These are phyloP conservation scores for Carpinus viminea DNA, from an alignment of 306 rosid species.

Conservation along the genomic window DNA sequence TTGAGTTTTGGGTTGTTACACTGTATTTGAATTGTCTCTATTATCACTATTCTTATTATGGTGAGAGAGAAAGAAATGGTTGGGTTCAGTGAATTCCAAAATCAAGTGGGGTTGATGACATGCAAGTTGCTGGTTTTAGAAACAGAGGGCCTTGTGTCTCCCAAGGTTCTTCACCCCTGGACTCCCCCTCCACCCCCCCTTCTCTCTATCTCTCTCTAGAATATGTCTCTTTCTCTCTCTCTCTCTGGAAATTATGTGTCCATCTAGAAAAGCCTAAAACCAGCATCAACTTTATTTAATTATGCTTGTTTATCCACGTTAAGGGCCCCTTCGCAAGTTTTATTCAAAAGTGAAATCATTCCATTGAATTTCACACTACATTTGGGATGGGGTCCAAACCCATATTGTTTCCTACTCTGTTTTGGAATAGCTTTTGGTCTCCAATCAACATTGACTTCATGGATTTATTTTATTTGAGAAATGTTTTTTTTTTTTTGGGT, in stretches of 20 bases:
- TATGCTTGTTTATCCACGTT: slow-evolving; percentile 8
- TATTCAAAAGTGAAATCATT: slow-evolving; percentile 19
- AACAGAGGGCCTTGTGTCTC: slow-evolving; percentile 36
- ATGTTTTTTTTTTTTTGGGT: no score
- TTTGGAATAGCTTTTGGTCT: not conserved
- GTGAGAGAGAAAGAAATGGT: not conserved
- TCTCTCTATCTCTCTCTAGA: not conserved
- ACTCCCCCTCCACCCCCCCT: not conserved
- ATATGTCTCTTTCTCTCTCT: not conserved
- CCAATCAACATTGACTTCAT: not conserved
- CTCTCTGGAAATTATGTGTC: slow-evolving; percentile 2
- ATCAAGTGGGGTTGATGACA: slow-evolving; percentile 47
- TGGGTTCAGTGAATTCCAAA: slow-evolving; percentile 49
- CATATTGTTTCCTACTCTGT: not conserved
- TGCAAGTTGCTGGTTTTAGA: slow-evolving; percentile 39
- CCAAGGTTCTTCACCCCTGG: slow-evolving; percentile 57
- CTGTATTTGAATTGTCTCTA: slow-evolving; percentile 19
- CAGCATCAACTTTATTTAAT: slow-evolving; percentile 4
- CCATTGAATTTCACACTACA: not conserved
- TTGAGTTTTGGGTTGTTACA: slow-evolving; percentile 19
- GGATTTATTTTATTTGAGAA: not conserved
- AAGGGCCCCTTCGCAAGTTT: slow-evolving; percentile 2
- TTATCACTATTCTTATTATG: not conserved
- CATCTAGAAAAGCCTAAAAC: not conserved
- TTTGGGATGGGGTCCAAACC: not conserved